Conservation (phyloP, 768 basidiomycete species). For the Boletus eberwhitei region DNA sequence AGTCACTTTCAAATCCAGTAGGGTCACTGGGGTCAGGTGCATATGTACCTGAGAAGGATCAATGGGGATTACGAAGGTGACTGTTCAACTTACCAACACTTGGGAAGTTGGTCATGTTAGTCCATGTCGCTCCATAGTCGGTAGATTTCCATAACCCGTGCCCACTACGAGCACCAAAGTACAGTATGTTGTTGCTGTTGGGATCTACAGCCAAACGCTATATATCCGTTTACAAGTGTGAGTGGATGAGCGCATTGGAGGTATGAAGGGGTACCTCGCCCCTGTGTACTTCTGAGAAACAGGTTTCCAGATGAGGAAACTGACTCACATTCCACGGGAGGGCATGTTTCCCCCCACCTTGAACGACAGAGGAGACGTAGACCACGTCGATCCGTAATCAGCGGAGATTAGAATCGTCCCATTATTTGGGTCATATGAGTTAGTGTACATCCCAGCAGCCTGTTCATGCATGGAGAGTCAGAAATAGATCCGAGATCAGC, state of each 20-base stretch:
- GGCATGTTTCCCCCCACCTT: conserved; percentile 53
- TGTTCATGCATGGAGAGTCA: background rate
- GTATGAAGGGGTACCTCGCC: conserved; percentile 5
- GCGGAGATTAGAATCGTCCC: conserved; percentile 56
- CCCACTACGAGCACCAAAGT: conserved; percentile 47
- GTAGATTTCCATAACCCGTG: too few species aligned
- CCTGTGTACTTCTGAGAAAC: background rate
- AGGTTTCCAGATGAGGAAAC: background rate
- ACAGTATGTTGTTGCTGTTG: conserved; percentile 56
- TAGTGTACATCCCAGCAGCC: conserved; percentile 14
- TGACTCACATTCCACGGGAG: conserved; percentile 49
- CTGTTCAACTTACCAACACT: too few species aligned
- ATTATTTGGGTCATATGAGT: conserved; percentile 8
- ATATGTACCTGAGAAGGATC: too few species aligned
- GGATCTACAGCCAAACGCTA: conserved; percentile 64
- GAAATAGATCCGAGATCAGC: background rate
- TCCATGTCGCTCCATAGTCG: too few species aligned
- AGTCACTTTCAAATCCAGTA: too few species aligned
- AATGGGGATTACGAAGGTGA: too few species aligned
- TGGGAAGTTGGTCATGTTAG: too few species aligned
- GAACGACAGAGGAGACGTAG: conserved; percentile 51
- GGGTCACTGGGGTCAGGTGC: too few species aligned
- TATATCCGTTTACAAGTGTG: background rate
- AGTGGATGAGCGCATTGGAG: background rate
- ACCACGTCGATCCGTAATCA: conserved; percentile 56